Percentiles rank a stretch among this genome's conserved stretches.
These are phyloP conservation scores for Skeletonema tropicum DNA, from an alignment of 108 stramenopile genomes.

Conservation along the genomic window DNA sequence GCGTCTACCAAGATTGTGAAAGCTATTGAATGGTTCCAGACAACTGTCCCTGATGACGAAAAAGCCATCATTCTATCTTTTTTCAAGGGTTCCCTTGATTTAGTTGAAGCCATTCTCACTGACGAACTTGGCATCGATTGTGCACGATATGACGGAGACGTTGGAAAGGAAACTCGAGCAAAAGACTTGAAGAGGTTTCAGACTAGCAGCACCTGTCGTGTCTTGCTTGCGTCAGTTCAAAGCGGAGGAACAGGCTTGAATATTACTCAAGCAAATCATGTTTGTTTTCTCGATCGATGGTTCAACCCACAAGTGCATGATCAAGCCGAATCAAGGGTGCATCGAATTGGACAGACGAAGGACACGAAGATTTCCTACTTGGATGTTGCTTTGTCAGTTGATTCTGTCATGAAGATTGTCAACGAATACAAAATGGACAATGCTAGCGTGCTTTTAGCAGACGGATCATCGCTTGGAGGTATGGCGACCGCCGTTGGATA, in stretches of 20 bases:
- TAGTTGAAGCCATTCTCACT: conserved; percentile 51
- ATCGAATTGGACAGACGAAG: conserved; percentile 65
- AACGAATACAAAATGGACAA: conserved; percentile 44
- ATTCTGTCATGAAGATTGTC: conserved; percentile 52
- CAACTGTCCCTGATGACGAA: conserved; percentile 30
- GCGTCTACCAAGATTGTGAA: conserved; percentile 50
- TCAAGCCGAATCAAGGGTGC: conserved; percentile 22
- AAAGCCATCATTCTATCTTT: conserved; percentile 50
- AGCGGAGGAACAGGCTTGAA: conserved; percentile 56
- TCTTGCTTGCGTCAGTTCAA: conserved; percentile 51
- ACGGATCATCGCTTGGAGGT: conserved; percentile 42
- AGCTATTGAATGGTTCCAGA: conserved; percentile 35
- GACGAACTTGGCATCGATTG: conserved; percentile 38
- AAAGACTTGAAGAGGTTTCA: conserved; percentile 47
- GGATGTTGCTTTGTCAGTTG: conserved; percentile 40
- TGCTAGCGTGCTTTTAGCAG: conserved; percentile 43
- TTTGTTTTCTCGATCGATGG: conserved; percentile 48
- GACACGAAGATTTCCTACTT: conserved; percentile 45
- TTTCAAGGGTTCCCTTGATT: conserved; percentile 51
- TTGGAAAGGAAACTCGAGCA: conserved; percentile 22
- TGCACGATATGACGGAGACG: conserved; percentile 55
- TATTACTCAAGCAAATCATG: conserved; percentile 49
- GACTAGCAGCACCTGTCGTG: conserved; percentile 17
- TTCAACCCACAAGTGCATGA: conserved; percentile 25
- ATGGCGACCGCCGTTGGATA: conserved; percentile 16